Conservation (phyloP, 371 early-diverging fungal species). For the Conidiobolus coronatus region DNA sequence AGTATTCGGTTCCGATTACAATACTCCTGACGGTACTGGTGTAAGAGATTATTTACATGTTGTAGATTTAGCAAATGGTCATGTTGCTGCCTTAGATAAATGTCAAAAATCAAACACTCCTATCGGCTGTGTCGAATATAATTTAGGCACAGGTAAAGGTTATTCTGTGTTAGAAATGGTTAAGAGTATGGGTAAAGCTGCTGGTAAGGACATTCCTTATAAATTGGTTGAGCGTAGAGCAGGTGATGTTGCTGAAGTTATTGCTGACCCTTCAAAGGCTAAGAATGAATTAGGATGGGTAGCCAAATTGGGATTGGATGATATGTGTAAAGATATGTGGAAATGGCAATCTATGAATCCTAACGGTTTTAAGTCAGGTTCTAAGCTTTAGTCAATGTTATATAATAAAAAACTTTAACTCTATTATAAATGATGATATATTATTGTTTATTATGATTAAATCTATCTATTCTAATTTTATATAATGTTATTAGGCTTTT, state of each 20-base stretch:
- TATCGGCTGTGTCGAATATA: conserved; percentile 39
- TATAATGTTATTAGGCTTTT: too few relatives aligned
- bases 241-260: conserved; percentile 64
- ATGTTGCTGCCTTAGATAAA: conserved; percentile 55
- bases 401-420: too few relatives aligned
- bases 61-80: conserved; percentile 65
- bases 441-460: too few relatives aligned
- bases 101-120: conserved; percentile 12
- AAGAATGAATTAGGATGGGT: conserved; percentile 47
- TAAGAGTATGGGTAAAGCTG: conserved; percentile 40
- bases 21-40: conserved; percentile 67
- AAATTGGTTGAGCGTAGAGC: conserved; percentile 34
- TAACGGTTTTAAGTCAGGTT: conserved; percentile 40
- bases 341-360: conserved; percentile 54
- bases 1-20: conserved; percentile 65
- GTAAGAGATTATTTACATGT: conserved; percentile 85
- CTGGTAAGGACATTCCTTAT: conserved; percentile 38
- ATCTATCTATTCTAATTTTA: too few relatives aligned
- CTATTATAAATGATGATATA: too few relatives aligned
- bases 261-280: conserved; percentile 53
- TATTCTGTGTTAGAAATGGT: conserved; percentile 77
- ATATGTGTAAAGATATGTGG: conserved; percentile 81
- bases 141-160: conserved; percentile 73
- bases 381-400: too few relatives aligned
- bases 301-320: conserved; percentile 35